Evolutionary conservation across 75 land plant species (phyloP), one percentile per base, ranked within the genome.

Genomic region (Cupressus sempervirens): DNA sequence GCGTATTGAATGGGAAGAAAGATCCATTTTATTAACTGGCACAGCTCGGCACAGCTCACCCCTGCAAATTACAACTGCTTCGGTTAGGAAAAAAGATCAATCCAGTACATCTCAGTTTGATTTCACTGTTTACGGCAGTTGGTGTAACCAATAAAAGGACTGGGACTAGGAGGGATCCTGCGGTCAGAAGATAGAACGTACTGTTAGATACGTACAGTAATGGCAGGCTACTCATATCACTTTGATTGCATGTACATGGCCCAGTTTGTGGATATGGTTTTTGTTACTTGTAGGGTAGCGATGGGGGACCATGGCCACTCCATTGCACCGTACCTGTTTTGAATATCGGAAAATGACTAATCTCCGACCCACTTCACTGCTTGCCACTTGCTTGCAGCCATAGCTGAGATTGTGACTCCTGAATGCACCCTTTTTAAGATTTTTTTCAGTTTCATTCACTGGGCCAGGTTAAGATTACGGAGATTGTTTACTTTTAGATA

Each of bases 191-290:
- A 38, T 23, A 62, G 20, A 36, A 76, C 8, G 41, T 36, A 76
- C 79, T 76, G 79, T 30, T 18, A 13, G 9, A 26, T 75, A 34
- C 40, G 76, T 38, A 76, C 75, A 34, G 75, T 30, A 30, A 32
- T 34, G 79, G 18, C 26, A 20, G 20, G 0, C 18, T 40, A 76
- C 79, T 76, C 79, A 76, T 76, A 40, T 36, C 79, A 76, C 43
- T 76, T 76, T 76, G 79, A 76, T 76, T 76, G 43, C 79, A 36
- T 20, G 43, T 76, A 16, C 79, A 36, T 43, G 38, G 41, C 79
- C 38, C 41, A 20, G 35, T 11, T 72, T 30, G 75, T 30, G 75
- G 35, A 72, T 72, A 72, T 34, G 75, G 75, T 50, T 11, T 50
- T 20, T 26, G 67, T 23, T 62, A 76, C 41, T 20, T 76, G 41